A percentile compares a stretch with the other conserved stretches of the same genome.
phyloP scores from a whole-genome alignment of 2,329 filamentous ascomycete species.

The Aspergillus chevalieri region DNA sequence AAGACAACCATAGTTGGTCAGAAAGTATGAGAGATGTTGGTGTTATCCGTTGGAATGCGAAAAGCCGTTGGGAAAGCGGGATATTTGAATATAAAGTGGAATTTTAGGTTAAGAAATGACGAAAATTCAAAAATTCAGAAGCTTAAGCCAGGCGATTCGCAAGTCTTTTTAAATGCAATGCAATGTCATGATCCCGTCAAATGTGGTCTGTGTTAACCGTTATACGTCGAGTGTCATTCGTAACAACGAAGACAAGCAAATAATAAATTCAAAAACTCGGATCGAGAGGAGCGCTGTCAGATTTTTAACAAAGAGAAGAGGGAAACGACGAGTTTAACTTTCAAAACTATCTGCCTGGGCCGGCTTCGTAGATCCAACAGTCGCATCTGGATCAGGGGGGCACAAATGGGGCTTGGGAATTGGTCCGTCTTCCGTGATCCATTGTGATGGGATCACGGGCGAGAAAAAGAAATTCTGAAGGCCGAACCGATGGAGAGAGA shows the following conservation, averaged over 20 bases:
- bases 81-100: not conserved
- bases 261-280: not conserved
- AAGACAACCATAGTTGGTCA: constrained; percentile 26
- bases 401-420: not conserved
- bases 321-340: constrained; percentile 3
- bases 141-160: too few species aligned
- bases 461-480: not conserved
- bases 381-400: constrained; percentile 13
- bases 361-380: constrained; percentile 12
- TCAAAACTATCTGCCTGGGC: not conserved
- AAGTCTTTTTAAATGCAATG: too few species aligned
- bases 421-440: constrained; percentile 10
- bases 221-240: not conserved
- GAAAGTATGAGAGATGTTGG: not conserved
- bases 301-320: not conserved
- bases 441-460: constrained; percentile 4
- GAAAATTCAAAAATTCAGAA: too few species aligned
- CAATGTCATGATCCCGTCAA: too few species aligned
- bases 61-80: not conserved
- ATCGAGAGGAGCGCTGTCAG: not conserved
- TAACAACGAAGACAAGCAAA: not conserved
- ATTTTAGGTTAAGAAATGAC: too few species aligned
- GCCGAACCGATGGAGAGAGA: not conserved
- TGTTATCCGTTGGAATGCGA: constrained; percentile 1
- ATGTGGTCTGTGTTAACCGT: too few species aligned